A percentile compares a stretch with the other conserved stretches of the same genome.
Evolutionary conservation across 2,329 filamentous ascomycete species (phyloP).

Genomic region (Drechslerella stenobrocha): DNA sequence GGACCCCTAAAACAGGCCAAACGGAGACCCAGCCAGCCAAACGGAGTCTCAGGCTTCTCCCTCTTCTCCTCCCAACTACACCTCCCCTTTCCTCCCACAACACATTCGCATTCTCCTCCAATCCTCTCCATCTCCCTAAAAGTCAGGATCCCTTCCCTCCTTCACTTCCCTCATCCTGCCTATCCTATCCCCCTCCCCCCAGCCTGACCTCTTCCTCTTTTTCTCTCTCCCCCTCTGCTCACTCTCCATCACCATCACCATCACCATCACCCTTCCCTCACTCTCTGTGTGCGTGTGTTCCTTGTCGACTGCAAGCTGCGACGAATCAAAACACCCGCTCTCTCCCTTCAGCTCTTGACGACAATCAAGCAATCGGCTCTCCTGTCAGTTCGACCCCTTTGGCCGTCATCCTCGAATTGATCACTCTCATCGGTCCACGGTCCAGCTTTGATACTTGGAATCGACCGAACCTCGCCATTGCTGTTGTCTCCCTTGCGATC

Average conservation of each 20-base stretch:
- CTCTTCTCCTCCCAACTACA: conserved; percentile 5
- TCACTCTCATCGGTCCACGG: neutral
- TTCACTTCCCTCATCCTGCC: neutral
- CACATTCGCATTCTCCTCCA: conserved; percentile 19
- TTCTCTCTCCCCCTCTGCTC: conserved; percentile 21
- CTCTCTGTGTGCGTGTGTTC: conserved; percentile 26
- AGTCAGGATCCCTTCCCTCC: conserved; percentile 29
- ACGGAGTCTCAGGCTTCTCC: conserved; percentile 14
- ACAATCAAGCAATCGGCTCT: conserved; percentile 26
- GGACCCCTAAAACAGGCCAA: neutral
- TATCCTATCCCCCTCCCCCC: neutral
- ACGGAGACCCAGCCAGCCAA: neutral
- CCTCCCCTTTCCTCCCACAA: conserved; percentile 9
- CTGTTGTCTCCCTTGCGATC: neutral
- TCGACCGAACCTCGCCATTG: neutral
- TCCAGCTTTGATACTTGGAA: conserved; percentile 6
- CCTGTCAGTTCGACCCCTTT: conserved; percentile 41
- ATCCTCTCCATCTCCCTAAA: conserved; percentile 35
- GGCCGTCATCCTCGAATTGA: conserved; percentile 18
- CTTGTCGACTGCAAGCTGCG: conserved; percentile 44
- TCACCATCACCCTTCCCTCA: conserved; percentile 27
- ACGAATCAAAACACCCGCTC: conserved; percentile 37
- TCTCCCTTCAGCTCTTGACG: conserved; percentile 25
- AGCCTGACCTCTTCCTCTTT: conserved; percentile 6
- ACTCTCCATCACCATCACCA: conserved; percentile 30